Conservation (phyloP, 768 basidiomycete species). For the Tricholoma hemisulphureum region DNA sequence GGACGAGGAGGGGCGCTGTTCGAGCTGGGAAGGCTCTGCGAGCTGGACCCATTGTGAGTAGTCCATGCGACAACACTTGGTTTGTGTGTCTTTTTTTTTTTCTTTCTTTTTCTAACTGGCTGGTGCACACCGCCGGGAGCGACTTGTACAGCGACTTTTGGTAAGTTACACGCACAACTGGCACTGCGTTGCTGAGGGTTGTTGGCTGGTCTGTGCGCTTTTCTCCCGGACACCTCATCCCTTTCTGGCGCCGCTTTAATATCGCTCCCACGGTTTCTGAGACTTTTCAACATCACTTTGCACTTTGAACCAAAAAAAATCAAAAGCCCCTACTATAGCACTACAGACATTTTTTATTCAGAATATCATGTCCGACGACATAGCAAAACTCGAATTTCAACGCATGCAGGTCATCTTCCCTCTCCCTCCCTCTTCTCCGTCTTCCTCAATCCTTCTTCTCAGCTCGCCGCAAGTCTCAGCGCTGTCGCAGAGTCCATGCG, state of each 20-base stretch:
- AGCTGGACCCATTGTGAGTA: constrained; percentile 45
- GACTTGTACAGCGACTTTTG: constrained; percentile 3
- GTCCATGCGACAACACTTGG: too few relatives aligned
- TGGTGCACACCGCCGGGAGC: background rate
- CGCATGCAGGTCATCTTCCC: constrained; percentile 33
- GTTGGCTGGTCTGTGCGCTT: constrained; percentile 27
- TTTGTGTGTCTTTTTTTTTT: constrained; percentile 28
- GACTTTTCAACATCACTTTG: constrained; percentile 7
- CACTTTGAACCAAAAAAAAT: too few relatives aligned
- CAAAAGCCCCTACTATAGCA: too few relatives aligned
- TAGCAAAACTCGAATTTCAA: constrained; percentile 29
- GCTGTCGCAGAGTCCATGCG: constrained; percentile 64
- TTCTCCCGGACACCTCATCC: constrained; percentile 6
- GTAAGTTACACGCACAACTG: constrained; percentile 24
- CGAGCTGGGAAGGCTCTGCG: constrained; percentile 34
- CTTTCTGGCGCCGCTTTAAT: constrained; percentile 15
- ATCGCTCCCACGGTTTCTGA: constrained; percentile 36
- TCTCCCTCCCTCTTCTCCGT: constrained; percentile 1
- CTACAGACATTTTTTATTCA: constrained; percentile 10
- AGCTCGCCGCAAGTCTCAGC: constrained; percentile 57
- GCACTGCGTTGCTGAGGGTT: constrained; percentile 23
- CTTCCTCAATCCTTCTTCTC: constrained; percentile 14
- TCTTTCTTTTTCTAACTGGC: constrained; percentile 32
- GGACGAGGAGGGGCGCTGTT: constrained; percentile 24
- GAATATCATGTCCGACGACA: constrained; percentile 24